Evolutionary conservation across 768 basidiomycete genomes (phyloP).

Genomic region (Tremella fuciformis): DNA sequence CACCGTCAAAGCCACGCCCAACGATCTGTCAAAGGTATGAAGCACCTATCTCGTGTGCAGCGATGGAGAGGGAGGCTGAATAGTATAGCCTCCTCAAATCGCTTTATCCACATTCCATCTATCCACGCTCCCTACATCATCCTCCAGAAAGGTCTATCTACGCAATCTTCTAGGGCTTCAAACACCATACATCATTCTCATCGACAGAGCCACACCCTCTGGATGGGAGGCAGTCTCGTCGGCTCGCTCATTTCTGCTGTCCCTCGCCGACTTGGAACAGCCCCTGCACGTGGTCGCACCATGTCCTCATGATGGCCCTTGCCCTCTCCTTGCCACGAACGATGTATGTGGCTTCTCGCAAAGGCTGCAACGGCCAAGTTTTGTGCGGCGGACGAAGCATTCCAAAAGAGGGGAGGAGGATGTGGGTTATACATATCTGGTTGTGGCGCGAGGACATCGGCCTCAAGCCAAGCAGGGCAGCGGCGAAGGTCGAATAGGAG

Average conservation of each 20-base stretch:
- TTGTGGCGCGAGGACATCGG: slow-evolving; percentile 73
- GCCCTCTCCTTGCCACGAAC: slow-evolving; percentile 61
- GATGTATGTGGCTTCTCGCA: slow-evolving; percentile 75
- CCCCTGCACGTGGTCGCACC: slow-evolving; percentile 52
- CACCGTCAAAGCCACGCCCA: neutral
- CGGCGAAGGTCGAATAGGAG: slow-evolving; percentile 29
- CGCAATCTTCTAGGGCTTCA: slow-evolving; percentile 17
- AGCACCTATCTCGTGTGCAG: neutral
- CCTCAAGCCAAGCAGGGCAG: slow-evolving; percentile 53
- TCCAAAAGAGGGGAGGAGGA: slow-evolving; percentile 80
- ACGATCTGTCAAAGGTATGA: neutral
- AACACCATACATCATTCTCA: slow-evolving; percentile 57
- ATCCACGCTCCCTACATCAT: slow-evolving; percentile 64
- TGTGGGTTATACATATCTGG: slow-evolving; percentile 82
- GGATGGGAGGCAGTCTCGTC: slow-evolving; percentile 60
- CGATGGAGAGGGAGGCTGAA: slow-evolving; percentile 5
- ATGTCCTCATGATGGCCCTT: slow-evolving; percentile 87
- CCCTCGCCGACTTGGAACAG: slow-evolving; percentile 13
- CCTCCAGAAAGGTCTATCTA: slow-evolving; percentile 57
- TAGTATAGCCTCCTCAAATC: slow-evolving; percentile 54
- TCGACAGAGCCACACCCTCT: slow-evolving; percentile 72
- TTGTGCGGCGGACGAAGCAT: slow-evolving; percentile 84
- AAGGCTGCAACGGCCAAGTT: slow-evolving; percentile 77
- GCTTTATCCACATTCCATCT: slow-evolving; percentile 84
- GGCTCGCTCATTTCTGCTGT: slow-evolving; percentile 22